These are phyloP conservation scores for Botrytis elliptica DNA, from an alignment of 2,329 filamentous ascomycete genomes.

Conservation along the genomic window DNA sequence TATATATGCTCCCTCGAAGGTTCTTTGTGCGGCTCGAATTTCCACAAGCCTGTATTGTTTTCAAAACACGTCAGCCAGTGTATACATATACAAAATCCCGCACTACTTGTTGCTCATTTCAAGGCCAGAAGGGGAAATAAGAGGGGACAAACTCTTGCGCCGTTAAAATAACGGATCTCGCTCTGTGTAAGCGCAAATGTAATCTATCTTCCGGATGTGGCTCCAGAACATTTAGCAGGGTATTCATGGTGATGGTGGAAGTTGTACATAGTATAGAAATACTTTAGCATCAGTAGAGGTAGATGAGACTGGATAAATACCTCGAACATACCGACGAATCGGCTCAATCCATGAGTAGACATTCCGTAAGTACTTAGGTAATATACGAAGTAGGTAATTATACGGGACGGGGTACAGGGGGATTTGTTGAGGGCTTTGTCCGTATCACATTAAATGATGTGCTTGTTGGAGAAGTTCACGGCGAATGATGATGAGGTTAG, in stretches of 20 bases:
- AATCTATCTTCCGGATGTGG: constrained; percentile 71
- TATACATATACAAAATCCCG: neutral
- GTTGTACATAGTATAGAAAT: constrained; percentile 10
- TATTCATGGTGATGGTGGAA: constrained; percentile 16
- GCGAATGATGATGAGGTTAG: constrained; percentile 10
- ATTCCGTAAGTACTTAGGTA: constrained; percentile 3
- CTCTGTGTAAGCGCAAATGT: constrained; percentile 77
- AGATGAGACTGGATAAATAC: constrained; percentile 23
- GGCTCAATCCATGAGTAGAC: constrained; percentile 17
- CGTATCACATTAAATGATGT: constrained; percentile 1
- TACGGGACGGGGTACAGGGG: constrained; percentile 14
- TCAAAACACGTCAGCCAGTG: constrained; percentile 5
- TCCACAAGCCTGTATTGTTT: constrained; percentile 66
- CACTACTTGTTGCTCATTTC: neutral
- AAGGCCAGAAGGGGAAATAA: neutral
- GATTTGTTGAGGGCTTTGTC: neutral
- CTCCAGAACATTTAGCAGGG: constrained; percentile 41
- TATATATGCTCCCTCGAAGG: constrained; percentile 96
- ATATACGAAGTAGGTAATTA: neutral
- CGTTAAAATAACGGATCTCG: constrained; percentile 78
- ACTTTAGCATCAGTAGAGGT: constrained; percentile 8
- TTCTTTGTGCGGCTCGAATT: constrained; percentile 90
- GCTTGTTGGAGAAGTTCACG: neutral
- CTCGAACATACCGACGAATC: constrained; percentile 32
- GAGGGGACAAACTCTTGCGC: constrained; percentile 56